These are phyloP conservation scores for Arthrobotrys sinensis DNA, from an alignment of 2,329 filamentous ascomycete species.

Conservation along the genomic window DNA sequence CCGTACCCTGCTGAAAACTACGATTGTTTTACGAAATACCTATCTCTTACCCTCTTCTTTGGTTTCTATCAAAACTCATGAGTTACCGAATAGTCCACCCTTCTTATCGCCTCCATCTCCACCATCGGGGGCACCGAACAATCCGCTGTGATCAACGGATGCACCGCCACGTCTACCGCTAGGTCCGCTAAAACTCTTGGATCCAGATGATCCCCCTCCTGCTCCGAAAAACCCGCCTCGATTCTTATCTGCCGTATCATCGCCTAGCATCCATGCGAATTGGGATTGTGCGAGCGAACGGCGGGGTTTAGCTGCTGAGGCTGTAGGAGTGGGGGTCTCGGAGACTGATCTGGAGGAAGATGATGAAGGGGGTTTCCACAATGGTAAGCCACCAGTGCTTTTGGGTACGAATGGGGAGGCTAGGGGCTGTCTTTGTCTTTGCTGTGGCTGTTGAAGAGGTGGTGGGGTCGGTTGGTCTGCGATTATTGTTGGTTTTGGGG, in stretches of 20 bases:
- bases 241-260: constrained; percentile 62
- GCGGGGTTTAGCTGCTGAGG: constrained; percentile 40
- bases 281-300: constrained; percentile 63
- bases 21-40: no score
- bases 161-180: constrained; percentile 21
- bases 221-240: constrained; percentile 61
- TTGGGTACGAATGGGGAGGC: constrained; percentile 23
- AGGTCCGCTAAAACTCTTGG: constrained; percentile 43
- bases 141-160: constrained; percentile 8
- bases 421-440: constrained; percentile 15
- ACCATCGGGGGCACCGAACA: constrained; percentile 29
- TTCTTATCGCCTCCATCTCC: constrained; percentile 4
- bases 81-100: constrained; percentile 17
- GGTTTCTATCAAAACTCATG: background rate
- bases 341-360: constrained; percentile 28
- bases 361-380: constrained; percentile 28
- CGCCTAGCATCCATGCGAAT: constrained; percentile 65
- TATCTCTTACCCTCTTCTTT: no score
- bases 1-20: no score
- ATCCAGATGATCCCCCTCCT: background rate
- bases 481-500: constrained; percentile 2
- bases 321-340: constrained; percentile 19
- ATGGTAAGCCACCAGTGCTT: constrained; percentile 22
- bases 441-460: background rate
- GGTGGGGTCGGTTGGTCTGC: constrained; percentile 2